These are phyloP conservation scores for Colletotrichum sp. DNA, from an alignment of 2,329 filamentous ascomycete genomes.

Conservation along the genomic window DNA sequence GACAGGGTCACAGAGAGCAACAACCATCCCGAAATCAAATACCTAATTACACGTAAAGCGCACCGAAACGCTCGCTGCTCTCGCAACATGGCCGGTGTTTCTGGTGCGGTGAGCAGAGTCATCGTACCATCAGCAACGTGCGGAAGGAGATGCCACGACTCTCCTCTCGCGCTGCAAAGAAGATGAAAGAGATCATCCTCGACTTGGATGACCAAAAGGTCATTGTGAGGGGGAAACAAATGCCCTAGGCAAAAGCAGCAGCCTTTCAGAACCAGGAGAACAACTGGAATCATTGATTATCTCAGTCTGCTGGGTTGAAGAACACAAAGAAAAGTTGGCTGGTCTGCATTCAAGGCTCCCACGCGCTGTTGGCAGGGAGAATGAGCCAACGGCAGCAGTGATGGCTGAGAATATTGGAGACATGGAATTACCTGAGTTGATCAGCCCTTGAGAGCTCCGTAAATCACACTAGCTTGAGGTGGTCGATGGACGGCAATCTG, in stretches of 20 bases:
- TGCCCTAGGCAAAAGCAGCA: neutral
- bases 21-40: neutral
- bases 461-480: neutral
- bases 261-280: neutral
- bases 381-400: neutral
- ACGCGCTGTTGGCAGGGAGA: neutral
- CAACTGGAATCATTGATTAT: neutral
- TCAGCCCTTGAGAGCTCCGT: neutral
- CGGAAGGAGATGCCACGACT: neutral
- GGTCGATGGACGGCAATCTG: neutral
- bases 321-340: neutral
- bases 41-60: neutral
- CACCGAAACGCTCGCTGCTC: neutral
- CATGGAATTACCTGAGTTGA: neutral
- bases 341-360: neutral
- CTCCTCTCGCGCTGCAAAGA: neutral
- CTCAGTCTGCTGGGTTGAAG: neutral
- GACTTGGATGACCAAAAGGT: neutral
- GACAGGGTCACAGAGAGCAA: neutral
- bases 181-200: neutral
- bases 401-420: neutral
- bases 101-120: neutral
- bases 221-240: neutral
- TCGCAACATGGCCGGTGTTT: neutral
- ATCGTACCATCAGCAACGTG: neutral